Evolutionary conservation across 208 protist species (phyloP).

Genomic region (Acanthamoeba castellanii): DNA sequence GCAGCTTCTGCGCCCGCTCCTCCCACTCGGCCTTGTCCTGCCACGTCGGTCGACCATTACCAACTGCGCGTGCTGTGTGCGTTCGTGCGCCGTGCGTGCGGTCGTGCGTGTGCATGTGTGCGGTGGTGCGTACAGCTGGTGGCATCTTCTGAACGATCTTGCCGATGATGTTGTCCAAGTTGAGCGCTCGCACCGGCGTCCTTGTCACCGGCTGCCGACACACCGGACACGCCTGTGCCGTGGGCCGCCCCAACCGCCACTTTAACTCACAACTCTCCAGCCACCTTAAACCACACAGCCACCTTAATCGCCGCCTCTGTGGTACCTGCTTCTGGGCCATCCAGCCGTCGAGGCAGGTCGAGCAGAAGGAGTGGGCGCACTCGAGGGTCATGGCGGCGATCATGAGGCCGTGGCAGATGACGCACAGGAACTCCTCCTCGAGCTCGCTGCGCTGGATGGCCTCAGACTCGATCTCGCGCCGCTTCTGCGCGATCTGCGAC

Average conservation of each 20-base stretch:
- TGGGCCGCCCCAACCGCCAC: too few relatives aligned
- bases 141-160: conserved; percentile 69
- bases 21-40: conserved; percentile 47
- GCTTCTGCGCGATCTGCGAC: not conserved
- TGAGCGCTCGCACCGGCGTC: conserved; percentile 24
- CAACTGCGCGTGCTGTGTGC: not conserved
- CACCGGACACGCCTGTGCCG: conserved; percentile 49
- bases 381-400: conserved; percentile 17
- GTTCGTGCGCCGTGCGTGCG: too few relatives aligned
- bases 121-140: not conserved
- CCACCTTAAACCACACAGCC: not conserved
- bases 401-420: conserved; percentile 56
- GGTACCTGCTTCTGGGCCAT: not conserved
- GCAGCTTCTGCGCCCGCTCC: not conserved
- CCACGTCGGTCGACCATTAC: not conserved
- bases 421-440: conserved; percentile 54
- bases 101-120: too few relatives aligned
- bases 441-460: not conserved
- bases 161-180: conserved; percentile 55
- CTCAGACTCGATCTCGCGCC: not conserved
- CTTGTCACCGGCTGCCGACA: not conserved
- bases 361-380: conserved; percentile 57
- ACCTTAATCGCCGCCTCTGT: not conserved
- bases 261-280: too few relatives aligned
- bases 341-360: not conserved